Conservation (phyloP, 73 alveolate species). For the Blepharisma japonicum region DNA sequence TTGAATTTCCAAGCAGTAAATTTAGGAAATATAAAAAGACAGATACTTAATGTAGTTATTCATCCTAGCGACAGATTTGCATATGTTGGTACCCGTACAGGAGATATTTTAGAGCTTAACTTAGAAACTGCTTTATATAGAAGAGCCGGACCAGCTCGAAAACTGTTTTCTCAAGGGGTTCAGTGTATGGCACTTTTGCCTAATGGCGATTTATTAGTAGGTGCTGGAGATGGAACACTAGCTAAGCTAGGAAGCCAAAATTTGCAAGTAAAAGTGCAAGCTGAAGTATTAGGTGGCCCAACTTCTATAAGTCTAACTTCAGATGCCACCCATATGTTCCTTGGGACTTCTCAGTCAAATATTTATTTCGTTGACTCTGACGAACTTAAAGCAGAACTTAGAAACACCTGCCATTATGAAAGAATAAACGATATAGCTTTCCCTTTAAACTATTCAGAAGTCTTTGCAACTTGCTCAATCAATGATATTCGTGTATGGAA, state of each 20-base stretch:
- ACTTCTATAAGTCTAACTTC: conserved; percentile 76
- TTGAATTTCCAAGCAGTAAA: conserved; percentile 58
- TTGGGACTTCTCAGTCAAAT: conserved; percentile 82
- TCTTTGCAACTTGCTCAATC: conserved; percentile 82
- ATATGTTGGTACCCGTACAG: conserved; percentile 76
- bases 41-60: conserved; percentile 56
- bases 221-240: conserved; percentile 88
- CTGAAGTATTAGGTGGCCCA: conserved; percentile 75
- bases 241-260: conserved; percentile 62
- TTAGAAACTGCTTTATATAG: conserved; percentile 66
- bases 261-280: conserved; percentile 28
- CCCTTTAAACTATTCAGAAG: conserved; percentile 73
- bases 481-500: conserved; percentile 89
- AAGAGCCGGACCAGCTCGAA: conserved; percentile 80
- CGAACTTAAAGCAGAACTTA: conserved; percentile 77
- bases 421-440: conserved; percentile 84
- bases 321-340: conserved; percentile 90
- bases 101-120: conserved; percentile 75
- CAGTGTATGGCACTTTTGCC: conserved; percentile 70
- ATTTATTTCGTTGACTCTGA: conserved; percentile 80
- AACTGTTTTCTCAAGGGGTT: conserved; percentile 70
- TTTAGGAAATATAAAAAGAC: conserved; percentile 74
- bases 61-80: conserved; percentile 77
- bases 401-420: conserved; percentile 95
- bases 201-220: conserved; percentile 88